Percentiles rank a stretch among this genome's conserved stretches.
Conservation (phyloP, 192 early-diverging fungal genomes). For the Thoreauomyces humboldtii region DNA sequence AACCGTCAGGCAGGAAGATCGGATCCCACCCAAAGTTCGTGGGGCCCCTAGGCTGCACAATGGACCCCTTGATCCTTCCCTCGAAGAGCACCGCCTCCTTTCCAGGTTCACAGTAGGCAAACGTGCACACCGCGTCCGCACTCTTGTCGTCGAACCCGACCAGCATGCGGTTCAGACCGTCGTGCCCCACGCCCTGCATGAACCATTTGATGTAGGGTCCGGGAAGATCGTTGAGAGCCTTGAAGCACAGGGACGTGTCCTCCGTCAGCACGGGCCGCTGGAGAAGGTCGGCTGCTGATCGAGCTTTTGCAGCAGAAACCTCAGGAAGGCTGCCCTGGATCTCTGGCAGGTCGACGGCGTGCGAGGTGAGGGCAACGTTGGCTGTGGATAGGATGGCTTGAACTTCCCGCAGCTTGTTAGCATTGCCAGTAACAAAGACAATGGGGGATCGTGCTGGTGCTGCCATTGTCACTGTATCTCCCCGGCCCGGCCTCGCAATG, state of each 20-base stretch:
- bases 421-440: constrained; percentile 94
- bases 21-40: constrained; percentile 94
- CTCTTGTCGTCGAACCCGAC: constrained; percentile 80
- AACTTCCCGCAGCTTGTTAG: constrained; percentile 91
- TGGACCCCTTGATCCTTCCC: constrained; percentile 74
- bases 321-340: constrained; percentile 81
- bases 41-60: constrained; percentile 84
- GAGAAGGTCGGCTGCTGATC: constrained; percentile 58
- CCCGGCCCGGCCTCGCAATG: too few species aligned
- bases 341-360: constrained; percentile 85
- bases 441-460: too few species aligned
- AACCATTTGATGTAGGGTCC: constrained; percentile 99
- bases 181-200: constrained; percentile 72
- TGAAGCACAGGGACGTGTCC: constrained; percentile 93
- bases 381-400: constrained; percentile 67
- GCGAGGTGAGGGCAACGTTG: constrained; percentile 63
- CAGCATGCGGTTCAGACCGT: constrained; percentile 81
- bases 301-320: constrained; percentile 79
- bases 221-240: constrained; percentile 82
- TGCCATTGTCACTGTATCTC: too few species aligned
- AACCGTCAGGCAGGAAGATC: constrained; percentile 80
- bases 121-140: constrained; percentile 87
- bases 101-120: constrained; percentile 81
- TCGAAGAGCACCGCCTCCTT: constrained; percentile 77
- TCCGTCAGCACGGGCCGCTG: constrained; percentile 68